A percentile compares a stretch with the other conserved stretches of the same genome.
These are phyloP conservation scores for Cladorrhinum sp. DNA, from an alignment of 2,329 filamentous ascomycete genomes.

Conservation along the genomic window DNA sequence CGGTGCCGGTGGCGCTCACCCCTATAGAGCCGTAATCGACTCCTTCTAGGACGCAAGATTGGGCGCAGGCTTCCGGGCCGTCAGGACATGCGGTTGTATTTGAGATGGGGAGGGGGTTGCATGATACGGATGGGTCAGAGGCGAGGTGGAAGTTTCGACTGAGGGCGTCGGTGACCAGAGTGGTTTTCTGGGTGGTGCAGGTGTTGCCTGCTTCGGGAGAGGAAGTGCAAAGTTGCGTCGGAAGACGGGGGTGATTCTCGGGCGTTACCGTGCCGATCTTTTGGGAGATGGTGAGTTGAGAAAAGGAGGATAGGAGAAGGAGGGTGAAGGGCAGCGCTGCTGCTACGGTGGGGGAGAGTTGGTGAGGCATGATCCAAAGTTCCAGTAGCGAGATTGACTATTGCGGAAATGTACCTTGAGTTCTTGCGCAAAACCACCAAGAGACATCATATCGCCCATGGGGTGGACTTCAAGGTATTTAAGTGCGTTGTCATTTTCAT, in stretches of 20 bases:
- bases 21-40: conserved; percentile 41
- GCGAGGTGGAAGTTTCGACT: background rate
- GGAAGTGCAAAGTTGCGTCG: background rate
- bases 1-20: conserved; percentile 22
- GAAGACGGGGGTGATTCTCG: background rate
- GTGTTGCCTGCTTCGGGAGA: background rate
- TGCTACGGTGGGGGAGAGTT: background rate
- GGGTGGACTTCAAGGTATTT: no score
- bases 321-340: background rate
- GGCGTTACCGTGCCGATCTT: background rate
- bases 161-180: background rate
- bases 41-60: conserved; percentile 50
- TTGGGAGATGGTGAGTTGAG: background rate
- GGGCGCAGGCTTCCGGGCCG: conserved; percentile 40
- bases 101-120: conserved; percentile 12
- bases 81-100: conserved; percentile 37
- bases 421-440: no score
- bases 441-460: no score
- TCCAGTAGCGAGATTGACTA: no score
- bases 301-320: no score
- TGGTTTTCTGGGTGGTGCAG: background rate
- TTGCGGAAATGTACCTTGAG: no score
- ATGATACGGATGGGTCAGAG: background rate
- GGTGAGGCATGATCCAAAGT: background rate
- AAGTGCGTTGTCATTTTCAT: no score